A percentile compares a stretch with the other conserved stretches of the same genome.
Conservation (phyloP, 1,139 yeast species). For the Magnusiomyces suaveolens region DNA sequence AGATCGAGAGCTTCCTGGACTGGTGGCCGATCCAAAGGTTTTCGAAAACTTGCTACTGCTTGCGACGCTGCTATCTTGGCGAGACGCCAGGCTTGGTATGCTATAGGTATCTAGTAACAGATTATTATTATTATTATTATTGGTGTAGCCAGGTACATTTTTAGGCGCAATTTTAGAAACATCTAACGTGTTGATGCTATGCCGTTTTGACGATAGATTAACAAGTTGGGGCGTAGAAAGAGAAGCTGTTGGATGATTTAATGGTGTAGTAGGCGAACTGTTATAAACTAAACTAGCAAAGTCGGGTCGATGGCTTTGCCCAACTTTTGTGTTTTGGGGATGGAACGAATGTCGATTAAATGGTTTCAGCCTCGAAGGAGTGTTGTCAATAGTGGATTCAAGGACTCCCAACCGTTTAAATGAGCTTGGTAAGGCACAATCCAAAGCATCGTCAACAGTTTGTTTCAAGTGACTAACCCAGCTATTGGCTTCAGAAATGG, state of each 20-base stretch:
- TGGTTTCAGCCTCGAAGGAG: not conserved
- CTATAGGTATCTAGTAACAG: too few relatives aligned
- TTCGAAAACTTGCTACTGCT: not conserved
- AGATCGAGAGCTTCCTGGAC: constrained; percentile 1
- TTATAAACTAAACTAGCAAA: not conserved
- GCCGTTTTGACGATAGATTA: not conserved
- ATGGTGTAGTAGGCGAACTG: not conserved
- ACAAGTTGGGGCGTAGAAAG: not conserved
- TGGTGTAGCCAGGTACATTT: not conserved
- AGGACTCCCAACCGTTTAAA: constrained; percentile 19
- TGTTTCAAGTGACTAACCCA: constrained; percentile 38
- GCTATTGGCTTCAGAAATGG: constrained; percentile 30
- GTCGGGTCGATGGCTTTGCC: not conserved
- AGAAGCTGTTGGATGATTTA: not conserved
- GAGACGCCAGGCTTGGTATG: not conserved
- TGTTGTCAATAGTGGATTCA: not conserved
- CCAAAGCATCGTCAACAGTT: constrained; percentile 26
- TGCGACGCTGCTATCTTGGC: not conserved
- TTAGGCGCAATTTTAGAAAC: not conserved
- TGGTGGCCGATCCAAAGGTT: not conserved
- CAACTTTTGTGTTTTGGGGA: not conserved
- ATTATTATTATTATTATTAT: not conserved
- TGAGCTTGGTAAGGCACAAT: constrained; percentile 19
- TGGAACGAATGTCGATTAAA: not conserved
- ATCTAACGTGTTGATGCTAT: not conserved